Conservation (phyloP, 768 basidiomycete genomes). For the Suillus discolor region DNA sequence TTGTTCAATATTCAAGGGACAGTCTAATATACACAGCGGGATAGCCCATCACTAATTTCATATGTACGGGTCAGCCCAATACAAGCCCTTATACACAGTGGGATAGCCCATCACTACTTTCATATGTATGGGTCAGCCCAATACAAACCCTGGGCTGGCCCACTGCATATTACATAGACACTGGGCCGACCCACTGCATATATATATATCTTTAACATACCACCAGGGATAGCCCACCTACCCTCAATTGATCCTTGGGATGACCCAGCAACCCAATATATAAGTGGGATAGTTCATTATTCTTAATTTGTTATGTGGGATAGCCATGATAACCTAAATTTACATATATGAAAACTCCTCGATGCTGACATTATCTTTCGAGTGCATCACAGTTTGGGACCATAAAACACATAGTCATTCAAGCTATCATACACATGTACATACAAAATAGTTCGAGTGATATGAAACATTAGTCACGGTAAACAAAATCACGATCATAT, state of each 20-base stretch:
- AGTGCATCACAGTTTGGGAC: neutral
- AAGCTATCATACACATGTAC: neutral
- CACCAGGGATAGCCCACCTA: neutral
- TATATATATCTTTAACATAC: neutral
- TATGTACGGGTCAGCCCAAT: neutral
- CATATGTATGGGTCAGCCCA: neutral
- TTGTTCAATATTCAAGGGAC: no score
- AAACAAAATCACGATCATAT: neutral
- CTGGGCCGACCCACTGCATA: neutral
- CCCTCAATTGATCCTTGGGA: neutral
- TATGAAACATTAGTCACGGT: neutral
- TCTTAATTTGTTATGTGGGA: neutral
- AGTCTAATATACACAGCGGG: neutral
- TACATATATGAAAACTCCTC: neutral
- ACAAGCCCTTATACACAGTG: neutral
- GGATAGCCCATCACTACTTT: neutral
- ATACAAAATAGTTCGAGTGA: neutral
- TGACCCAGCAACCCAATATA: neutral
- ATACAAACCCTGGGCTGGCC: no score
- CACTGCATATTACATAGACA: neutral
- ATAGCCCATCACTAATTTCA: neutral
- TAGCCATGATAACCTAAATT: neutral
- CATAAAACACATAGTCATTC: neutral
- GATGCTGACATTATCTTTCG: neutral
- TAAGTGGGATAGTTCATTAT: no score